Conservation (phyloP, 495 filamentous ascomycete genomes). For the Evansstolkia leycettana region DNA sequence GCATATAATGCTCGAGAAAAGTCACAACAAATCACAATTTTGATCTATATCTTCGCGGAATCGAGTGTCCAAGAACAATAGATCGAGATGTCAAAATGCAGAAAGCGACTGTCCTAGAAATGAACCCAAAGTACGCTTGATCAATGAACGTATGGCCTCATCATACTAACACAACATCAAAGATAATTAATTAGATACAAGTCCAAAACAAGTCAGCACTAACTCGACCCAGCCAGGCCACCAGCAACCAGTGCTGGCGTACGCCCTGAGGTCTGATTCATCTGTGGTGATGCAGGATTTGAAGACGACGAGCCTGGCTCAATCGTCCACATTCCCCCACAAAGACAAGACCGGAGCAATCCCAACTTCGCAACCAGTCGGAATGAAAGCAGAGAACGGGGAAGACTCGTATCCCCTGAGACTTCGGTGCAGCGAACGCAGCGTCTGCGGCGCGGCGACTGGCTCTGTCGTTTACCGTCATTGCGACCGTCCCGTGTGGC, state of each 20-base stretch:
- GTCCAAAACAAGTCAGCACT: not conserved
- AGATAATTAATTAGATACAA: not conserved
- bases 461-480: not conserved
- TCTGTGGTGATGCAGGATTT: not conserved
- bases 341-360: slow-evolving; percentile 29
- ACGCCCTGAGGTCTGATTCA: not conserved
- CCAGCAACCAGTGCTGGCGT: not conserved
- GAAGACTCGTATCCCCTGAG: slow-evolving; percentile 21
- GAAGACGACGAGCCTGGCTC: slow-evolving; percentile 5
- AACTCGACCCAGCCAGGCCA: not conserved
- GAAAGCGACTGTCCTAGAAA: too few relatives aligned
- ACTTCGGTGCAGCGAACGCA: slow-evolving; percentile 35
- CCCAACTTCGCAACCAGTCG: slow-evolving; percentile 29
- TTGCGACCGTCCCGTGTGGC: too few relatives aligned
- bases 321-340: slow-evolving; percentile 31
- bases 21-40: too few relatives aligned
- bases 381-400: slow-evolving; percentile 23
- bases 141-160: too few relatives aligned
- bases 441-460: slow-evolving; percentile 16
- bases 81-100: too few relatives aligned
- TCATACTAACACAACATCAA: too few relatives aligned
- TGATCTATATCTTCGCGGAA: too few relatives aligned
- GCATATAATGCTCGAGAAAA: too few relatives aligned
- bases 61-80: too few relatives aligned
- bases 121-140: too few relatives aligned